These are phyloP conservation scores for Xanthoconium separans DNA, from an alignment of 1,284 basidiomycete species.

Conservation along the genomic window DNA sequence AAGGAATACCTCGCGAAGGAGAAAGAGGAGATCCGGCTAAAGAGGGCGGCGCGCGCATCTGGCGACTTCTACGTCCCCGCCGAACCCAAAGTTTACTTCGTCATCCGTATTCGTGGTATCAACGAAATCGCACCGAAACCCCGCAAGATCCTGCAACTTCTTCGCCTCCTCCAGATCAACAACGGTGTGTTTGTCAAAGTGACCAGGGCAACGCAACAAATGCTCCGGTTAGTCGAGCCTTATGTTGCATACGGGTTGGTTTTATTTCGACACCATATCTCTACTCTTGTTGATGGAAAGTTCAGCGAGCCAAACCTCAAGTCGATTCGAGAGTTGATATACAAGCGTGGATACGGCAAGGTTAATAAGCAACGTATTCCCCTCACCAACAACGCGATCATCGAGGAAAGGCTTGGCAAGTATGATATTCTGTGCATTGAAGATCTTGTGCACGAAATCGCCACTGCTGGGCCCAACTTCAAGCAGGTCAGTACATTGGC, in stretches of 20 bases:
- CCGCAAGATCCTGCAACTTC: slow-evolving; percentile 97
- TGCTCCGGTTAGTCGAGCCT: slow-evolving; percentile 97
- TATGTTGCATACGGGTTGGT: slow-evolving; percentile 94
- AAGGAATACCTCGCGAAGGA: slow-evolving; percentile 95
- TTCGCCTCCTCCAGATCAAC: slow-evolving; percentile 99
- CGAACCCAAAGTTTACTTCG: slow-evolving; percentile 97
- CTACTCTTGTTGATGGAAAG: slow-evolving; percentile 6
- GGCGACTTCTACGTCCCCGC: slow-evolving; percentile 98
- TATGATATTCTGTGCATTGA: slow-evolving; percentile 97
- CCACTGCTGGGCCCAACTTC: slow-evolving; percentile 96
- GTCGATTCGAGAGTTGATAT: slow-evolving; percentile 95
- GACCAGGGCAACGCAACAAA: slow-evolving; percentile 95
- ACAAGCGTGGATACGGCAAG: slow-evolving; percentile 99
- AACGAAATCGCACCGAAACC: slow-evolving; percentile 99
- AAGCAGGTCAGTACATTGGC: slow-evolving; percentile 70
- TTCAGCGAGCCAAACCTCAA: slow-evolving; percentile 91
- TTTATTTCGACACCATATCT: neutral
- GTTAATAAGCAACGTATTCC: slow-evolving; percentile 97
- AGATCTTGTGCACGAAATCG: slow-evolving; percentile 98
- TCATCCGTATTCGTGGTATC: slow-evolving; percentile 98
- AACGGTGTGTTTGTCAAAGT: slow-evolving; percentile 99
- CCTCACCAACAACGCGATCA: slow-evolving; percentile 91
- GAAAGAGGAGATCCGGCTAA: slow-evolving; percentile 95
- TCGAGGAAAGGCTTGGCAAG: slow-evolving; percentile 91
- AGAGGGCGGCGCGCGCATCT: slow-evolving; percentile 87